A percentile compares a stretch with the other conserved stretches of the same genome.
Conservation (phyloP, 345 rosid species). For the Lepidium didymum region DNA sequence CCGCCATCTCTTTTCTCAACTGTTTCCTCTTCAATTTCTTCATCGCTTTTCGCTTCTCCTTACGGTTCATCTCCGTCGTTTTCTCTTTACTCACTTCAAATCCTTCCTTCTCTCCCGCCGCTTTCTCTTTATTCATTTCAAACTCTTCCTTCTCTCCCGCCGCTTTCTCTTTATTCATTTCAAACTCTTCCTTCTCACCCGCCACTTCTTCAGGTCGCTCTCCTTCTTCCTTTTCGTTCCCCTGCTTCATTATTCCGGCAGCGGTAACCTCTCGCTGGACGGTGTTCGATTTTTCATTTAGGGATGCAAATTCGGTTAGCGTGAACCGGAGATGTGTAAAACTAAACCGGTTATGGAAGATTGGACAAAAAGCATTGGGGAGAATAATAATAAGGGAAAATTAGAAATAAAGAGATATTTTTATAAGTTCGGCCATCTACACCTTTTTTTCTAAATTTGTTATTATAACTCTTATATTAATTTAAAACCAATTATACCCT, state of each 20-base stretch:
- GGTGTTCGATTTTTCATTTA: not conserved
- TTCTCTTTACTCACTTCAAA: constrained; percentile 2
- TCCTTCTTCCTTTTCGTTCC: not conserved
- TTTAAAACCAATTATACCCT: no score
- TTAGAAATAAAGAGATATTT: no score
- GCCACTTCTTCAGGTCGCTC: not conserved
- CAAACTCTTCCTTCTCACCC: constrained; percentile 5
- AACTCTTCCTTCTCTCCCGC: not conserved
- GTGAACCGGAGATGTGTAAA: no score
- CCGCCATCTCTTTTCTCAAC: constrained; percentile 61
- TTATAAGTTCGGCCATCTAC: no score
- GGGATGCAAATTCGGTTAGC: not conserved
- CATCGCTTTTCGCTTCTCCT: constrained; percentile 69
- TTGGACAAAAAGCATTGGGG: no score
- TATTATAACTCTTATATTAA: no score
- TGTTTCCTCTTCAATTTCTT: constrained; percentile 84
- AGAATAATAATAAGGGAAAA: no score
- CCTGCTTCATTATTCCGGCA: constrained; percentile 5
- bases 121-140: constrained; percentile 5
- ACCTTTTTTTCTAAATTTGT: no score
- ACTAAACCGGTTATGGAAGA: no score
- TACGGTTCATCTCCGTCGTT: constrained; percentile 38
- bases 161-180: constrained; percentile 1
- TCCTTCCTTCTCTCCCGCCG: constrained; percentile 6
- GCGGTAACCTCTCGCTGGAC: not conserved